A percentile compares a stretch with the other conserved stretches of the same genome.
phyloP scores from a whole-genome alignment of 345 rosid genomes.

The Draba incana region DNA sequence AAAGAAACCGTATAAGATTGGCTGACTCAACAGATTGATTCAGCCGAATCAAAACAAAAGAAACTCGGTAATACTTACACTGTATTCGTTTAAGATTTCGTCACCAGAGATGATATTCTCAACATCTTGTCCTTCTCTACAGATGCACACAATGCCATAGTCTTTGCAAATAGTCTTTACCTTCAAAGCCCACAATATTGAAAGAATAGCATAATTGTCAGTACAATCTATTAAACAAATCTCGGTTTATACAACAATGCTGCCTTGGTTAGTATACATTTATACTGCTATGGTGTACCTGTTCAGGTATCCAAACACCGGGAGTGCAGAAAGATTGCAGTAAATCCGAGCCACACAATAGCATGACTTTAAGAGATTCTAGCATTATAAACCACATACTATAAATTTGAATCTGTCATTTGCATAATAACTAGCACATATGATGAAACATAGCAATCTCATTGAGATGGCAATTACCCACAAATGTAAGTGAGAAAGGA shows the following conservation, averaged over 20 bases:
- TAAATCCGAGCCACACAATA: conserved; percentile 93
- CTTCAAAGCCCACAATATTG: conserved; percentile 42
- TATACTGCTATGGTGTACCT: conserved; percentile 47
- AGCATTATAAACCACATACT: conserved; percentile 27
- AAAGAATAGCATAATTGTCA: not conserved
- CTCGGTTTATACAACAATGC: not conserved
- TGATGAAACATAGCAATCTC: not conserved
- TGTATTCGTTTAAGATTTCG: conserved; percentile 53
- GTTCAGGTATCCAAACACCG: conserved; percentile 84
- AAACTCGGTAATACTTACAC: conserved; percentile 43
- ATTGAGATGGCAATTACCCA: not conserved
- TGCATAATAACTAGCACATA: not conserved
- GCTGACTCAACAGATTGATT: not conserved
- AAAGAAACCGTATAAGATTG: conserved; percentile 3
- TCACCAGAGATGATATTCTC: conserved; percentile 57
- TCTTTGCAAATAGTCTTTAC: conserved; percentile 66
- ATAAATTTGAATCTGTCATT: conserved; percentile 15
- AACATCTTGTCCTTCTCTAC: conserved; percentile 78
- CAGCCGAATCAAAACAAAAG: not conserved
- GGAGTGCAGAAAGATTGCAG: conserved; percentile 76
- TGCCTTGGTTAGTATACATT: not conserved
- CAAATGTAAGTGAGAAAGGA: not conserved
- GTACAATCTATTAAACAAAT: conserved; percentile 10
- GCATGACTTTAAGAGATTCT: conserved; percentile 79
- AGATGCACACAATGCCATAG: conserved; percentile 84